Conservation (phyloP, 441 rosid species). For the Manihot esculenta region DNA sequence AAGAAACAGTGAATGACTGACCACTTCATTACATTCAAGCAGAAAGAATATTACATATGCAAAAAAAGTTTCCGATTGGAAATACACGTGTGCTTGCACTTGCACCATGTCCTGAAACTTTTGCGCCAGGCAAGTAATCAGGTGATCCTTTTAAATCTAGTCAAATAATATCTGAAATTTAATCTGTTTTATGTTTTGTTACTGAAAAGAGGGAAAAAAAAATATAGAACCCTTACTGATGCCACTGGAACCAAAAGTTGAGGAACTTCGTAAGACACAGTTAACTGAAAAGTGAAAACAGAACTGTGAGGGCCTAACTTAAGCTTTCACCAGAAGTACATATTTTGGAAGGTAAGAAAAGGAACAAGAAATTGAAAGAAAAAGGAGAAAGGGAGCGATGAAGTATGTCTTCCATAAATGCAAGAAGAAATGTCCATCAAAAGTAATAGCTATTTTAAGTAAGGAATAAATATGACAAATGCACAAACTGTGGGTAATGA, state of each 20-base stretch:
- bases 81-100: no score
- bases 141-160: not conserved
- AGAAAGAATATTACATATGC: not conserved
- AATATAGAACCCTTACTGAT: no score
- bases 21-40: not conserved
- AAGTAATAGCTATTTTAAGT: constrained; percentile 2
- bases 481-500: not conserved
- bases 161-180: not conserved
- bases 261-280: constrained; percentile 92
- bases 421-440: constrained; percentile 2
- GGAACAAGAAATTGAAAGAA: not conserved
- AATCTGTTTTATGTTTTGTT: no score
- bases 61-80: not conserved
- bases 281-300: constrained; percentile 55
- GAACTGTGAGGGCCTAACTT: constrained; percentile 5
- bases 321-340: constrained; percentile 1
- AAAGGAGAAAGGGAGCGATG: not conserved
- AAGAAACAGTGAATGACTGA: not conserved
- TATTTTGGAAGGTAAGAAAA: not conserved
- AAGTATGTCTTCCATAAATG: not conserved
- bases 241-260: constrained; percentile 71
- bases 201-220: no score
- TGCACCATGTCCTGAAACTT: not conserved
- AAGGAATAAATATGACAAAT: not conserved
- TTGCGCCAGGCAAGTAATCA: not conserved